Evolutionary conservation across 225 moss, liverwort and hornwort species (phyloP), one percentile per base, ranked within the genome.

Genomic region (Thuidium tamariscinum): DNA sequence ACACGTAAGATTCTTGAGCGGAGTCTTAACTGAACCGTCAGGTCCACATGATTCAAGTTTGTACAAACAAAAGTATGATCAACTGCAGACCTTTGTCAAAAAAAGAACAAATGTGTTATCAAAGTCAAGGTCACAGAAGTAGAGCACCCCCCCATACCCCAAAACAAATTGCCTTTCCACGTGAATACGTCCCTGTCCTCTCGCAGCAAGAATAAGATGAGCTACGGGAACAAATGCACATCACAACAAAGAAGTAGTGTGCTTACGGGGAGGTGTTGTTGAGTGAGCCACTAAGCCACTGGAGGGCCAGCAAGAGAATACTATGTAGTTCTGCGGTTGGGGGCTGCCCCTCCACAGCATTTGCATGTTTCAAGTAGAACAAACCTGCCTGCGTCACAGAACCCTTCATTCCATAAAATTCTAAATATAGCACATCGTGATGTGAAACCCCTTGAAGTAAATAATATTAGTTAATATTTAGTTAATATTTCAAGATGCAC

Each of bases 301-400:
- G 95, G 54, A 96, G 94, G 61, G 98, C 97, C 74, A 97, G 80
- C 79, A 99, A 89, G 61, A 99, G 92, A 72, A 99, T 95, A 87
- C 93, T 92, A 84, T 99, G 98, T 68, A 97, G 87, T 85, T 99
- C 98, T 84, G 96, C 92, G 25, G 92, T 92, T 75, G 96, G 94
- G 64, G 96, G 86, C 85, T 95, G 94, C 55, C 92, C 86, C 88
- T 95, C 98, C 88, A 96, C 89, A 80, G 92, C 92, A 90, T 97
- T 94, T 76, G 97, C 98, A 91, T 99, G 97, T 89, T 95, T 97
- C 85, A 99, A 93, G 80, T 95, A 99, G 70, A 99, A 99, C 82
- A 94, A 92, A 72, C 98, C 98, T 79, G 98, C 96, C 95, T 95
- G 92, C 69, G 56, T 66, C 81, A 91, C 74, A 69, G 77, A 85